A percentile compares a stretch with the other conserved stretches of the same genome.
phyloP scores from a whole-genome alignment of 2,329 filamentous ascomycete species.

The Epichloe sibirici region DNA sequence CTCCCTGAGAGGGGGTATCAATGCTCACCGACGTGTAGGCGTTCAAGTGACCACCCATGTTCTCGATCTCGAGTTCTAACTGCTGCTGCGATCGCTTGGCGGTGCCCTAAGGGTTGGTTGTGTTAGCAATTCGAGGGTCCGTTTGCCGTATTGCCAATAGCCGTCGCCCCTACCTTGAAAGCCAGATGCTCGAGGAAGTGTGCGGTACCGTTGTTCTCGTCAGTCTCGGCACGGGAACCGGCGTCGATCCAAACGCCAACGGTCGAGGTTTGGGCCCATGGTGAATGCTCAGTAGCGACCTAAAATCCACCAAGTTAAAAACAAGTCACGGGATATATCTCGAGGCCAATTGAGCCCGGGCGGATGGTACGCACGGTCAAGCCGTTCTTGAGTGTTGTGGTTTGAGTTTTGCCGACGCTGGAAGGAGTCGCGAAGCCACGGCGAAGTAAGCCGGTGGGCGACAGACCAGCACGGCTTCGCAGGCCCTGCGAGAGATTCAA shows the following conservation, averaged over 20 bases:
- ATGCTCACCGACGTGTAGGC: constrained; percentile 91
- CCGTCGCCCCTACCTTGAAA: constrained; percentile 69
- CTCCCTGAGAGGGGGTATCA: constrained; percentile 13
- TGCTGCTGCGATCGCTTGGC: constrained; percentile 91
- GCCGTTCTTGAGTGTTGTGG: constrained; percentile 92
- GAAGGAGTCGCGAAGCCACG: constrained; percentile 87
- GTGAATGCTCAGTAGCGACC: constrained; percentile 97
- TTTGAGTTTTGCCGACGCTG: constrained; percentile 73
- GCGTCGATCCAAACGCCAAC: constrained; percentile 99
- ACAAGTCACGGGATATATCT: constrained; percentile 9
- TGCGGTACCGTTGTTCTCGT: constrained; percentile 96
- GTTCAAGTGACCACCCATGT: constrained; percentile 98
- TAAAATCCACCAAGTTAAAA: constrained; percentile 28
- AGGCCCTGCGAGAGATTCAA: constrained; percentile 85
- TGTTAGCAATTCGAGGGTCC: constrained; percentile 1
- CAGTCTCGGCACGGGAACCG: constrained; percentile 93
- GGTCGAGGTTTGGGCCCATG: constrained; percentile 95
- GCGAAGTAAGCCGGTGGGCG: constrained; percentile 63
- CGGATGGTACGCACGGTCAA: constrained; percentile 59
- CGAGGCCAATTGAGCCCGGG: constrained; percentile 26
- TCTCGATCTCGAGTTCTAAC: constrained; percentile 98
- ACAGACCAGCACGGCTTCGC: constrained; percentile 75
- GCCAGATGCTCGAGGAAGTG: constrained; percentile 99
- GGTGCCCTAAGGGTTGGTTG: constrained; percentile 52
- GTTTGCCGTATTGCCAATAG: neutral